A percentile compares a stretch with the other conserved stretches of the same genome.
phyloP scores from a whole-genome alignment of 1,284 basidiomycete genomes.

The Cryptococcus wingfieldii region DNA sequence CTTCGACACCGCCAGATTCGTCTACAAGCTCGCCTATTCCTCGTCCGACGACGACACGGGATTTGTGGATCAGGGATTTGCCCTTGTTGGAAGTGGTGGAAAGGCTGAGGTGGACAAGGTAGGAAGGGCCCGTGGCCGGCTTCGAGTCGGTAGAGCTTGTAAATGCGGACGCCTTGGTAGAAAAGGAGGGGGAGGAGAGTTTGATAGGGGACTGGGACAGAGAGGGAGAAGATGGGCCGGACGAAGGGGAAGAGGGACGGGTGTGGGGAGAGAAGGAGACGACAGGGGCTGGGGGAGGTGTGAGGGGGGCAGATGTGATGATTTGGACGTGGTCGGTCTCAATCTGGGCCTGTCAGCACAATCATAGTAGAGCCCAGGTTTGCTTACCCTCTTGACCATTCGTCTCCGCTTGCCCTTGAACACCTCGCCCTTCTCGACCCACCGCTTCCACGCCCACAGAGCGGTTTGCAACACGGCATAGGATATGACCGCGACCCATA shows the following conservation, averaged over 20 bases:
- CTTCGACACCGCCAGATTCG: constrained; percentile 40
- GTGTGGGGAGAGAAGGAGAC: constrained; percentile 41
- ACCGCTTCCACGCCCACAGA: constrained; percentile 45
- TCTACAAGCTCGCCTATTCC: constrained; percentile 42
- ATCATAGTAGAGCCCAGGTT: neutral
- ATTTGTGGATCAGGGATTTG: constrained; percentile 41
- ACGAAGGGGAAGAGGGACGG: constrained; percentile 14
- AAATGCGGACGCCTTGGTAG: constrained; percentile 3
- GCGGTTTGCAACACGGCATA: constrained; percentile 35
- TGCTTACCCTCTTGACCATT: constrained; percentile 47
- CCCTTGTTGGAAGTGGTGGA: constrained; percentile 44
- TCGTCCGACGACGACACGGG: constrained; percentile 32
- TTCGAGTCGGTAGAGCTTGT: neutral
- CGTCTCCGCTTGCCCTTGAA: constrained; percentile 45
- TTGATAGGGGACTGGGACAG: constrained; percentile 1
- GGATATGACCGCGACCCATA: constrained; percentile 67
- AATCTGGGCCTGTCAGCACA: constrained; percentile 26
- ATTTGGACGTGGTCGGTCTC: constrained; percentile 45
- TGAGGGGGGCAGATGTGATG: constrained; percentile 35
- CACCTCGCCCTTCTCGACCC: constrained; percentile 44
- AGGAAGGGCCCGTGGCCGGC: constrained; percentile 29
- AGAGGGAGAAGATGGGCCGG: constrained; percentile 11
- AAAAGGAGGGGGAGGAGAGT: constrained; percentile 1
- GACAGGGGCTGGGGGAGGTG: constrained; percentile 23
- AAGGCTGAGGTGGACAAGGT: constrained; percentile 35